Evolutionary conservation across 164 flowering plant species (phyloP).

Genomic region (Taxillus chinensis): DNA sequence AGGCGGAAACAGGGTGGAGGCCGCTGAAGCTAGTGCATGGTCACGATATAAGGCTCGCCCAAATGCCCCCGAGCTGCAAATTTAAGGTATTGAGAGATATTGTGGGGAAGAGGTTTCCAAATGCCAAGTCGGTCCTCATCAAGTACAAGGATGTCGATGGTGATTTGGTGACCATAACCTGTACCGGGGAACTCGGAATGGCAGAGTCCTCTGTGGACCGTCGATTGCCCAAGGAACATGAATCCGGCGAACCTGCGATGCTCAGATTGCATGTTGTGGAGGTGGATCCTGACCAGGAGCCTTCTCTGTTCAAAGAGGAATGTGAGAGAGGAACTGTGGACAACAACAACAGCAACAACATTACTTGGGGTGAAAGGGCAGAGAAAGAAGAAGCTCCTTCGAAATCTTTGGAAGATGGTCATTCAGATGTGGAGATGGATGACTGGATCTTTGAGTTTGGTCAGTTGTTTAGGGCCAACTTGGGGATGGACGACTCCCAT

Average conservation of each 20-base stretch:
- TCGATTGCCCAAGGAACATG: not conserved
- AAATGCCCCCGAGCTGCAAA: conserved; percentile 77
- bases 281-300: conserved; percentile 1
- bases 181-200: conserved; percentile 66
- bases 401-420: conserved; percentile 40
- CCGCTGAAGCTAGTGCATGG: conserved; percentile 88
- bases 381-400: conserved; percentile 47
- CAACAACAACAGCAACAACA: not conserved
- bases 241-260: not conserved
- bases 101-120: conserved; percentile 66
- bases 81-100: conserved; percentile 68
- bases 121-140: conserved; percentile 77
- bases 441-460: conserved; percentile 97
- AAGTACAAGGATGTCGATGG: conserved; percentile 90
- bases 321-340: not conserved
- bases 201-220: conserved; percentile 67
- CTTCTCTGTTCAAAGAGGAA: not conserved
- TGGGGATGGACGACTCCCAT: not conserved
- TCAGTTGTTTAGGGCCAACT: conserved; percentile 62
- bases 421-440: conserved; percentile 89
- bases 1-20: conserved; percentile 26
- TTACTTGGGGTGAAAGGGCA: conserved; percentile 23
- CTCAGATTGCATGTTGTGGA: conserved; percentile 1
- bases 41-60: conserved; percentile 90
- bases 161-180: conserved; percentile 88